These are phyloP conservation scores for Rhytidiadelphus loreus DNA, from an alignment of 225 moss, liverwort and hornwort genomes.

Conservation along the genomic window DNA sequence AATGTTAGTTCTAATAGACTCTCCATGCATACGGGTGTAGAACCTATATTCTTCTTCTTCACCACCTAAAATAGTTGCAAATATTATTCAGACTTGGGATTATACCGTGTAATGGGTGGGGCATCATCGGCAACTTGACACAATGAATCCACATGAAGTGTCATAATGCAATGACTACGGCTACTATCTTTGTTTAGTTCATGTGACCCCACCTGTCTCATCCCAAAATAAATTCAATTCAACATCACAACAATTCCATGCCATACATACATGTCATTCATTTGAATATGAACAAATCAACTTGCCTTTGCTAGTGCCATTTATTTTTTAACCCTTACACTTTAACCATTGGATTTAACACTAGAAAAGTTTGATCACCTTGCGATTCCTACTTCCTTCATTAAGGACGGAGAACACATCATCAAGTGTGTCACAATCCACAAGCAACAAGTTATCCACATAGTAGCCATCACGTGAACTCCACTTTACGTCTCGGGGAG, in stretches of 20 bases:
- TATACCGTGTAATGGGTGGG: slow-evolving; percentile 45
- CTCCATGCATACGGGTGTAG: too few species aligned
- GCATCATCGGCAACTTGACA: slow-evolving; percentile 31
- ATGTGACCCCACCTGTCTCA: slow-evolving; percentile 77
- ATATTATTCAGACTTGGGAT: neutral
- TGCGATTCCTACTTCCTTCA: slow-evolving; percentile 79
- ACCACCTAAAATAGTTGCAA: neutral
- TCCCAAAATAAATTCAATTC: neutral
- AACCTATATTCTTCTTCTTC: too few species aligned
- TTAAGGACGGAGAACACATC: slow-evolving; percentile 81
- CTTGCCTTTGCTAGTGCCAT: neutral
- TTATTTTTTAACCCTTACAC: neutral
- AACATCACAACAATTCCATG: too few species aligned
- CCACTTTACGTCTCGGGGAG: slow-evolving; percentile 89
- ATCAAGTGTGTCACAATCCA: slow-evolving; percentile 81
- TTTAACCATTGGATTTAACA: neutral
- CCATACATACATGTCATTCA: neutral
- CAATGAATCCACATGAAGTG: slow-evolving; percentile 71
- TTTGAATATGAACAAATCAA: neutral
- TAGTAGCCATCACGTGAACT: slow-evolving; percentile 84
- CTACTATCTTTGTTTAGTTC: slow-evolving; percentile 97
- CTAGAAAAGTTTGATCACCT: slow-evolving; percentile 11
- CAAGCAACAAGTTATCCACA: slow-evolving; percentile 73
- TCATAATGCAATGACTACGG: slow-evolving; percentile 96
- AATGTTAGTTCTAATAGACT: too few species aligned